Conservation (phyloP, 1,284 basidiomycete genomes). For the Papiliotrema laurentii region DNA sequence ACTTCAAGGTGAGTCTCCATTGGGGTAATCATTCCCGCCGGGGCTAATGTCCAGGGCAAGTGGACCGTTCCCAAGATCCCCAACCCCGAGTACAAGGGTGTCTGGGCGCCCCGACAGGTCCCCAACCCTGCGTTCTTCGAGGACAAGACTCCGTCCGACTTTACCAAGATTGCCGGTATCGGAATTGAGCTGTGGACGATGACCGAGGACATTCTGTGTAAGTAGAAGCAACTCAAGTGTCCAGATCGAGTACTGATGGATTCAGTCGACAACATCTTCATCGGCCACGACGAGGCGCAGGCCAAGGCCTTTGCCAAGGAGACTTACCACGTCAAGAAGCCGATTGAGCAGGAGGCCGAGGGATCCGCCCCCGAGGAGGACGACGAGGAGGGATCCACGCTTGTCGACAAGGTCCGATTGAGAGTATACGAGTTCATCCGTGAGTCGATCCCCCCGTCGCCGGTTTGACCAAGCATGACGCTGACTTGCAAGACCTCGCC, state of each 20-base stretch:
- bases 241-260: neutral
- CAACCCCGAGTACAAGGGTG: conserved; percentile 96
- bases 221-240: conserved; percentile 9
- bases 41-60: conserved; percentile 59
- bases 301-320: conserved; percentile 75
- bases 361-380: conserved; percentile 54
- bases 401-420: conserved; percentile 40
- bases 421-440: conserved; percentile 45
- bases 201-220: conserved; percentile 89
- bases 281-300: conserved; percentile 79
- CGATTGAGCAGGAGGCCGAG: conserved; percentile 49
- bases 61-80: conserved; percentile 91
- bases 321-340: conserved; percentile 74
- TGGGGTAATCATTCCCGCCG: conserved; percentile 5
- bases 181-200: conserved; percentile 98
- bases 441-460: conserved; percentile 13
- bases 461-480: neutral
- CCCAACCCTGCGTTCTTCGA: conserved; percentile 89
- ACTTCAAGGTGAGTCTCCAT: conserved; percentile 58
- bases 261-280: conserved; percentile 78
- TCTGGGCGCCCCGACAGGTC: conserved; percentile 89
- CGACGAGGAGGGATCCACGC: conserved; percentile 24
- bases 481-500: conserved; percentile 24
- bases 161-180: conserved; percentile 84
- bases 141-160: conserved; percentile 79